phyloP scores from a whole-genome alignment of 1,139 yeast species.

The Yamadazyma jaroonii region DNA sequence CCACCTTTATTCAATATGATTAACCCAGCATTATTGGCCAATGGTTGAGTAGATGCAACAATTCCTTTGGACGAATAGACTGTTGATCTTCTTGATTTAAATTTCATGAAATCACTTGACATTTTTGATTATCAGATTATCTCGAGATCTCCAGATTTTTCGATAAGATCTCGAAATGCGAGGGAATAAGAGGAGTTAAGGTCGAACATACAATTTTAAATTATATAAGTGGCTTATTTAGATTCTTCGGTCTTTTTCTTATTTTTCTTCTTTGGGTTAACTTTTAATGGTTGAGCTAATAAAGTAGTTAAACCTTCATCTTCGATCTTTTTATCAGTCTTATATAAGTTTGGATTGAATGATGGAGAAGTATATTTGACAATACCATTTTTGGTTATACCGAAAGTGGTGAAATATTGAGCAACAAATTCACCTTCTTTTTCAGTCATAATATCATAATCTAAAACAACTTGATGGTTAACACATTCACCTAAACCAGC shows the following conservation, averaged over 20 bases:
- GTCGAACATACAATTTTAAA: background rate
- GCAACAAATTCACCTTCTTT: slow-evolving; percentile 69
- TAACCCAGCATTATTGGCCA: slow-evolving; percentile 75
- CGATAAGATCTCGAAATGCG: background rate
- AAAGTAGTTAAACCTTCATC: slow-evolving; percentile 52
- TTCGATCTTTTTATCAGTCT: slow-evolving; percentile 56
- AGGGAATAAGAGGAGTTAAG: slow-evolving; percentile 1
- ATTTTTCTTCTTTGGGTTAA: slow-evolving; percentile 49
- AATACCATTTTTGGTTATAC: slow-evolving; percentile 70
- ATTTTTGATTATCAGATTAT: slow-evolving; percentile 3
- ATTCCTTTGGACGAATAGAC: slow-evolving; percentile 76
- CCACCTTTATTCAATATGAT: slow-evolving; percentile 69
- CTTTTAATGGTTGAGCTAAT: slow-evolving; percentile 54
- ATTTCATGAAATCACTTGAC: slow-evolving; percentile 23
- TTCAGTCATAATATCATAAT: slow-evolving; percentile 69
- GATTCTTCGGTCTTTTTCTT: slow-evolving; percentile 23
- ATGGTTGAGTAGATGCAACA: slow-evolving; percentile 73
- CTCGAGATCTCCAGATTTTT: background rate
- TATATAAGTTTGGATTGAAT: slow-evolving; percentile 47
- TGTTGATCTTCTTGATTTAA: slow-evolving; percentile 66
- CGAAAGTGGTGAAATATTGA: slow-evolving; percentile 76
- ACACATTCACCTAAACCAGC: slow-evolving; percentile 76
- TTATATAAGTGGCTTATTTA: background rate
- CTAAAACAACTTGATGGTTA: slow-evolving; percentile 64
- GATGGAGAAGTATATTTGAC: slow-evolving; percentile 64